phyloP scores from a whole-genome alignment of 305 asterid species.

The Plantago rigida region DNA sequence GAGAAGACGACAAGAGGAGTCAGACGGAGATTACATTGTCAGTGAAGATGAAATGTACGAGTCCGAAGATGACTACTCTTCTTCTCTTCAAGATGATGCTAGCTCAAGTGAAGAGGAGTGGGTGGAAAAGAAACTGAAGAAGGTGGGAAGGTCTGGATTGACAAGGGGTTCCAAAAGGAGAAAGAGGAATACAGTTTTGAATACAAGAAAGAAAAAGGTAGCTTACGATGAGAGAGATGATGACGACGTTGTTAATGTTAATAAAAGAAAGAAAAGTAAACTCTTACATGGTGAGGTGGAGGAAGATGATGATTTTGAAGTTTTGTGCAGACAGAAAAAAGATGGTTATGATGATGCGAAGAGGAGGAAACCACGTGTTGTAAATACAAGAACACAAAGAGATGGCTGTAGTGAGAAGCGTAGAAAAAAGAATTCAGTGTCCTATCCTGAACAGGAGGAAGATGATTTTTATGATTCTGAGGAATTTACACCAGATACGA shows the following conservation, averaged over 20 bases:
- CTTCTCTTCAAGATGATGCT: conserved; percentile 56
- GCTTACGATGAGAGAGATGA: background rate
- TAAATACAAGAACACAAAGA: conserved; percentile 38
- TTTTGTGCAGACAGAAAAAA: conserved; percentile 27
- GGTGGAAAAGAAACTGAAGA: conserved; percentile 39
- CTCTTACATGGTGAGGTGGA: conserved; percentile 27
- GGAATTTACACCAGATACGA: too few relatives aligned
- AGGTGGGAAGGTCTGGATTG: conserved; percentile 28
- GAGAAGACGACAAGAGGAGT: conserved; percentile 49
- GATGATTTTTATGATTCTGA: too few relatives aligned
- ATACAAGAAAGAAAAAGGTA: conserved; percentile 30
- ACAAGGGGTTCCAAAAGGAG: conserved; percentile 28
- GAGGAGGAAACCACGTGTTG: conserved; percentile 28
- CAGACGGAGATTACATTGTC: conserved; percentile 73
- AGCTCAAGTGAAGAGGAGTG: conserved; percentile 43
- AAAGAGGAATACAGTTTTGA: conserved; percentile 30
- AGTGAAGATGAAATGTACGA: conserved; percentile 57
- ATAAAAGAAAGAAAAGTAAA: conserved; percentile 26
- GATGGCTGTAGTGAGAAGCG: conserved; percentile 30
- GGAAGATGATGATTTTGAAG: conserved; percentile 23
- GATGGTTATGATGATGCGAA: conserved; percentile 26
- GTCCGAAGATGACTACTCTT: conserved; percentile 61
- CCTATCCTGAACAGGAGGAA: too few relatives aligned
- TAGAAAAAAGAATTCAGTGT: conserved; percentile 9
- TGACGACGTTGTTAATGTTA: conserved; percentile 28